These are phyloP conservation scores for Aspergillus heteromorphus DNA, from an alignment of 495 filamentous ascomycete species.

Conservation along the genomic window DNA sequence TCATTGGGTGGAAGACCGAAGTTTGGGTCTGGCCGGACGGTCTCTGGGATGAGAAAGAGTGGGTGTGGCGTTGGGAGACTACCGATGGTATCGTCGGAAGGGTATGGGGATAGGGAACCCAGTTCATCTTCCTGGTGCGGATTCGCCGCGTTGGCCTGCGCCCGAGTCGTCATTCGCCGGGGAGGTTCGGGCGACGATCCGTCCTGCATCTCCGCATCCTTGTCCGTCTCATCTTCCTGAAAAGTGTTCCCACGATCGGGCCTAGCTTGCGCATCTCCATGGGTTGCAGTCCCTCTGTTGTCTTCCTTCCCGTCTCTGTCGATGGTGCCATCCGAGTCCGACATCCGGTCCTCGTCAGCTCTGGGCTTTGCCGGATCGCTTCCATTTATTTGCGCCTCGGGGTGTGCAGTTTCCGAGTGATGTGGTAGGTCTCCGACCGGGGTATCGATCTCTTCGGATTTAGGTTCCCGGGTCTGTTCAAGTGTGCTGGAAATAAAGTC, in stretches of 20 bases:
- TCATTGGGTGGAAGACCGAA: constrained; percentile 74
- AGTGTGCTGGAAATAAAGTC: background rate
- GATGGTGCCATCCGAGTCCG: constrained; percentile 8
- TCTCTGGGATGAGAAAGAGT: constrained; percentile 71
- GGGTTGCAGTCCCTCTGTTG: constrained; percentile 5
- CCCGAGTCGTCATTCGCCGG: constrained; percentile 66
- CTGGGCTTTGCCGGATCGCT: constrained; percentile 4
- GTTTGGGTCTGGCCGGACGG: constrained; percentile 67
- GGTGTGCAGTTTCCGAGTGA: constrained; percentile 21
- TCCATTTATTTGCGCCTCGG: constrained; percentile 12
- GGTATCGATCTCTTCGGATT: constrained; percentile 38
- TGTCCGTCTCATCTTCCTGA: constrained; percentile 21
- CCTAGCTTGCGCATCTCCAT: constrained; percentile 9
- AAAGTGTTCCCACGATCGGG: constrained; percentile 1
- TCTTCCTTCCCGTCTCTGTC: constrained; percentile 12
- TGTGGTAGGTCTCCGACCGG: constrained; percentile 34
- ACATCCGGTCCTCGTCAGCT: background rate
- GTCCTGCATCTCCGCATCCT: constrained; percentile 36
- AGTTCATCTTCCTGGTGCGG: constrained; percentile 24
- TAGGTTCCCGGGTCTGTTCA: constrained; percentile 23
- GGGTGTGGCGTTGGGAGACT: constrained; percentile 64
- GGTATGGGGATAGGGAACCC: constrained; percentile 38
- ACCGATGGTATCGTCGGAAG: constrained; percentile 43
- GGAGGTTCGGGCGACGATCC: constrained; percentile 39
- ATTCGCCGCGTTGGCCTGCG: constrained; percentile 52